These are phyloP conservation scores for Paraphaeosphaeria minitans DNA, from an alignment of 2,329 filamentous ascomycete genomes.

Conservation along the genomic window DNA sequence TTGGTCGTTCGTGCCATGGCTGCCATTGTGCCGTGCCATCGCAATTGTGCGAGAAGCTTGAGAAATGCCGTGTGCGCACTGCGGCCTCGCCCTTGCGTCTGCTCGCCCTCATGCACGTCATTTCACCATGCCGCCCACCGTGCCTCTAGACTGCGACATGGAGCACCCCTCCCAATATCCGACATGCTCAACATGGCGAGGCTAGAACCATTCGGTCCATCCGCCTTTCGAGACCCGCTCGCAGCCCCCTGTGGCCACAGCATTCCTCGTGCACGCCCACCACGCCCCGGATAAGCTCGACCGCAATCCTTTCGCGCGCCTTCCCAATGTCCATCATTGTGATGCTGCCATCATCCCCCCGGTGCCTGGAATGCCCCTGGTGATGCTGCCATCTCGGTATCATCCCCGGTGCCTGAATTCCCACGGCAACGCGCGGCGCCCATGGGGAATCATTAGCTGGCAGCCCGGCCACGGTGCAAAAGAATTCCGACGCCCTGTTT, in stretches of 20 bases:
- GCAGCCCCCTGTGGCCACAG: not conserved
- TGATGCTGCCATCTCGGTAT: too few relatives aligned
- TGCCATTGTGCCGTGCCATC: slow-evolving; percentile 10
- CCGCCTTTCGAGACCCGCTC: slow-evolving; percentile 8
- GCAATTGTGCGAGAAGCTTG: not conserved
- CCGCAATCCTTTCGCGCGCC: slow-evolving; percentile 15
- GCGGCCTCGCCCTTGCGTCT: slow-evolving; percentile 14
- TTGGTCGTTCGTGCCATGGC: slow-evolving; percentile 19
- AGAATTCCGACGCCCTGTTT: not conserved
- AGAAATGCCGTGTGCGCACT: not conserved
- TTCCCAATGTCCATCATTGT: too few relatives aligned
- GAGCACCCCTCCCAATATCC: slow-evolving; percentile 16
- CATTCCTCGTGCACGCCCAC: slow-evolving; percentile 16
- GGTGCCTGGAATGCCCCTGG: too few relatives aligned
- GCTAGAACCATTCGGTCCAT: not conserved
- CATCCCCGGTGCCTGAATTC: not conserved
- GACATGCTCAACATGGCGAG: not conserved
- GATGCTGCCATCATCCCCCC: too few relatives aligned
- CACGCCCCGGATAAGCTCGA: slow-evolving; percentile 22
- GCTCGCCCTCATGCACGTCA: slow-evolving; percentile 28
- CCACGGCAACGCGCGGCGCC: not conserved
- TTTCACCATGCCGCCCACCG: too few relatives aligned
- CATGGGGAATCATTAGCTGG: too few relatives aligned
- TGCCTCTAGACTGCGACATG: too few relatives aligned
- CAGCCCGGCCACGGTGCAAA: not conserved